These are phyloP conservation scores for Fraxinus angustifolia DNA, from an alignment of 305 asterid species.

Conservation along the genomic window DNA sequence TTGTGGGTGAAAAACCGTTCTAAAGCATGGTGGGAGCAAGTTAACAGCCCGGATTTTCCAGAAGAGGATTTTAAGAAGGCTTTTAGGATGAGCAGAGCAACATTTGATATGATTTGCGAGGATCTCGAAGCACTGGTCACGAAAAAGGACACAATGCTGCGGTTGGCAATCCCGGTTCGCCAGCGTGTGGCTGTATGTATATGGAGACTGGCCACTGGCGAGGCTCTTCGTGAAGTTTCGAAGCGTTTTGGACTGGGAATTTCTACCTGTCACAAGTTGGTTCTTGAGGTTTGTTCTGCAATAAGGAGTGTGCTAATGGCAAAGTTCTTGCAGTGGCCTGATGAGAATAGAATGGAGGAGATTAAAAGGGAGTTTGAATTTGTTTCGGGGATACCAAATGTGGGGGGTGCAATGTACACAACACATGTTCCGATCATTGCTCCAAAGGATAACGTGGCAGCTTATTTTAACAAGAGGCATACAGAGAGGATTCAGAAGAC, in stretches of 20 bases:
- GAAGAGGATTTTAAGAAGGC: background rate
- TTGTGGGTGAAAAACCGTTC: background rate
- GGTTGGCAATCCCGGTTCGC: conserved; percentile 7
- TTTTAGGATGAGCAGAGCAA: conserved; percentile 4
- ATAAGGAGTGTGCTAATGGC: conserved; percentile 1
- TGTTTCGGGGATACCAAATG: background rate
- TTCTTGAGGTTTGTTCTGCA: background rate
- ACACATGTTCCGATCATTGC: conserved; percentile 10
- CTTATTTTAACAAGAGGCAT: conserved; percentile 1
- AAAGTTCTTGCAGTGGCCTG: background rate
- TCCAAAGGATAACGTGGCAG: background rate
- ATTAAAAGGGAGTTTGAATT: background rate
- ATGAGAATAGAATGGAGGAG: background rate
- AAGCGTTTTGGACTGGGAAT: conserved; percentile 3
- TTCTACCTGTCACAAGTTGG: background rate
- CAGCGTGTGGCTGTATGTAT: background rate
- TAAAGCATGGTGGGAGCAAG: conserved; percentile 11
- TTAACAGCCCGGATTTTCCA: background rate
- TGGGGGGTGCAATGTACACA: background rate
- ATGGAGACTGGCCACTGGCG: conserved; percentile 9
- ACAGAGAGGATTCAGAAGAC: background rate
- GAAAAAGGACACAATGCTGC: background rate
- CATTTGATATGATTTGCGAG: background rate
- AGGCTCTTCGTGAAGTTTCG: conserved; percentile 2
- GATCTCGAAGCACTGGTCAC: background rate